Percentiles rank a stretch among this genome's conserved stretches.
These are phyloP conservation scores for Scedosporium apiospermum DNA, from an alignment of 2,329 filamentous ascomycete genomes.

Conservation along the genomic window DNA sequence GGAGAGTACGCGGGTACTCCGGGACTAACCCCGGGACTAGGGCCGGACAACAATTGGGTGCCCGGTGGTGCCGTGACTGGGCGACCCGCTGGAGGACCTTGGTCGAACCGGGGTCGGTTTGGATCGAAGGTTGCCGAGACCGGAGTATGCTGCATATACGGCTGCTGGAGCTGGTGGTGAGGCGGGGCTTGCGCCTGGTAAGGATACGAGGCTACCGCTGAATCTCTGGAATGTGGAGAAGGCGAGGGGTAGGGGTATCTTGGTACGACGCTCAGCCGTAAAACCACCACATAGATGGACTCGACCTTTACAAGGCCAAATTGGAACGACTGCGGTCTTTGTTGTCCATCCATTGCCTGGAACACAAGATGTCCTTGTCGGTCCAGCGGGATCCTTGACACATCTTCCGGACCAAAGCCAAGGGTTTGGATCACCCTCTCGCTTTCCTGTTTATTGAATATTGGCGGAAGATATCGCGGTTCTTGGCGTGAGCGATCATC, in stretches of 20 bases:
- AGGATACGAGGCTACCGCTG: slow-evolving; percentile 21
- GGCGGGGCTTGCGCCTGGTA: slow-evolving; percentile 27
- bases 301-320: slow-evolving; percentile 50
- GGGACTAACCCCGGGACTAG: slow-evolving; percentile 32
- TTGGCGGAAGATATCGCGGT: slow-evolving; percentile 55
- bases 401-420: slow-evolving; percentile 42
- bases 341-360: slow-evolving; percentile 39
- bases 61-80: slow-evolving; percentile 17
- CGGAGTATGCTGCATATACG: slow-evolving; percentile 34
- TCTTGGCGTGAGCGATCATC: slow-evolving; percentile 49
- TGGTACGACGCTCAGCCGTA: slow-evolving; percentile 30
- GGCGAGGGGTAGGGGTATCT: slow-evolving; percentile 34
- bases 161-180: slow-evolving; percentile 16
- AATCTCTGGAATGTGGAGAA: slow-evolving; percentile 33
- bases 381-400: slow-evolving; percentile 41
- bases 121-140: slow-evolving; percentile 38
- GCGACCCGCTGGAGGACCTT: slow-evolving; percentile 17
- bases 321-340: slow-evolving; percentile 38
- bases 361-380: slow-evolving; percentile 48
- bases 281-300: slow-evolving; percentile 52
- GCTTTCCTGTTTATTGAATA: slow-evolving; percentile 45
- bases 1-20: slow-evolving; percentile 35
- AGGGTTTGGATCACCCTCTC: slow-evolving; percentile 45
- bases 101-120: slow-evolving; percentile 29
- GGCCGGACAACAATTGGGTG: slow-evolving; percentile 23